These are phyloP conservation scores for Trematosphaeria pertusa DNA, from an alignment of 2,329 filamentous ascomycete species.

Conservation along the genomic window DNA sequence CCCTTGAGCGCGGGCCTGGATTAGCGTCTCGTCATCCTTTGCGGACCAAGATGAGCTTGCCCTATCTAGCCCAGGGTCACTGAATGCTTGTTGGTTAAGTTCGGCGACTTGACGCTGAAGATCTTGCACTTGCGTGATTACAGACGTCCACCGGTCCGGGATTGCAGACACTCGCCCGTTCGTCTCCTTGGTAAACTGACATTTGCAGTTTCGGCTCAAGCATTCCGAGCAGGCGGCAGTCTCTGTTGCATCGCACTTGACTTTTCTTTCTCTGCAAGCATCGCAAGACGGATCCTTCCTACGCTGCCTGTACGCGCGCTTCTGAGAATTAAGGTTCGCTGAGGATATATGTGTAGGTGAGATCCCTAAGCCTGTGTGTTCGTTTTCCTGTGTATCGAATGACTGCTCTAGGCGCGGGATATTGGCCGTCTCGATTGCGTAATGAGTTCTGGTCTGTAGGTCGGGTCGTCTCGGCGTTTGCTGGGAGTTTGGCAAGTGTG, in stretches of 20 bases:
- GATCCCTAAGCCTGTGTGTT: conserved; percentile 50
- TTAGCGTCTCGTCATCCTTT: conserved; percentile 73
- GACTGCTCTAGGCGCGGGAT: too few relatives aligned
- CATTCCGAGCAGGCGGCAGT: conserved; percentile 97
- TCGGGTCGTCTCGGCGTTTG: too few relatives aligned
- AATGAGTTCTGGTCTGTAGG: too few relatives aligned
- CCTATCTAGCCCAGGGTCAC: too few relatives aligned
- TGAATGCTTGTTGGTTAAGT: too few relatives aligned
- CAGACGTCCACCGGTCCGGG: too few relatives aligned
- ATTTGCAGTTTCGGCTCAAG: conserved; percentile 94
- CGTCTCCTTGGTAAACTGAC: conserved; percentile 98
- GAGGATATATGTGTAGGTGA: conserved; percentile 51
- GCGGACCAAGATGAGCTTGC: conserved; percentile 66
- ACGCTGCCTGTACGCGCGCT: conserved; percentile 91
- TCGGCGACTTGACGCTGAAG: conserved; percentile 88
- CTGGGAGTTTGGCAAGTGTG: too few relatives aligned
- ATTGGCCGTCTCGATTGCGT: too few relatives aligned
- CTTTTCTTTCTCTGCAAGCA: conserved; percentile 85
- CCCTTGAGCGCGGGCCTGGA: conserved; percentile 72
- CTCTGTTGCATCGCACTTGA: conserved; percentile 94
- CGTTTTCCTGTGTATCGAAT: too few relatives aligned
- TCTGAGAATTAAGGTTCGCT: conserved; percentile 74
- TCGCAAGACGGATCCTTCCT: conserved; percentile 98
- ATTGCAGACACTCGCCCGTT: conserved; percentile 99
- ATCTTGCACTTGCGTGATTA: conserved; percentile 86